These are phyloP conservation scores for Logfia minima DNA, from an alignment of 129 eudicot genomes.

Conservation along the genomic window DNA sequence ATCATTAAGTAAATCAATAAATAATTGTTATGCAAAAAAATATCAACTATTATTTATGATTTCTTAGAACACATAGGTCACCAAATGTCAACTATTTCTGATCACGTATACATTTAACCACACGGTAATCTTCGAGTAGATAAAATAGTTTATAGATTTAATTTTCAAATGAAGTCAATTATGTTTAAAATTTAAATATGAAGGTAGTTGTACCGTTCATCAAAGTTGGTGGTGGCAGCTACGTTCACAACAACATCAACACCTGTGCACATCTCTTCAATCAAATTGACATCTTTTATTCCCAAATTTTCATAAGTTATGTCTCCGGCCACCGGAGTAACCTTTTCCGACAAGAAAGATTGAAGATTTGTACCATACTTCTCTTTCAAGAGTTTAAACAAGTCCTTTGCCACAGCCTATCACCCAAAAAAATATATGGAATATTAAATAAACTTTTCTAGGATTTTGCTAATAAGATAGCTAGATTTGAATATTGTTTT, in stretches of 20 bases:
- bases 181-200: neutral
- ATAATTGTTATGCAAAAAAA: too few species aligned
- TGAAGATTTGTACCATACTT: slow-evolving; percentile 55
- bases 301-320: slow-evolving; percentile 50
- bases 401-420: slow-evolving; percentile 64
- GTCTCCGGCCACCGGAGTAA: slow-evolving; percentile 56
- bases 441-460: too few species aligned
- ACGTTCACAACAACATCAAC: slow-evolving; percentile 62
- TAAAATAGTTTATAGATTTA: neutral
- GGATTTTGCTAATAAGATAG: neutral
- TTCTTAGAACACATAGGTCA: too few species aligned
- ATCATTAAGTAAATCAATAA: too few species aligned
- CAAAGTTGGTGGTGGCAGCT: slow-evolving; percentile 80
- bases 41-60: too few species aligned
- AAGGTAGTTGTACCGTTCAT: slow-evolving; percentile 57
- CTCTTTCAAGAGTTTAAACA: slow-evolving; percentile 63
- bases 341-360: slow-evolving; percentile 51
- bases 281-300: slow-evolving; percentile 36
- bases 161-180: neutral
- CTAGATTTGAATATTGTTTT: neutral
- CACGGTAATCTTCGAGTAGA: too few species aligned
- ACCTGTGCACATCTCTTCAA: slow-evolving; percentile 40
- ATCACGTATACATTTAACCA: too few species aligned
- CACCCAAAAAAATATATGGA: neutral
- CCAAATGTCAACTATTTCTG: too few species aligned